Evolutionary conservation across 1,284 basidiomycete species (phyloP).

Genomic region (Tilletia walkeri): DNA sequence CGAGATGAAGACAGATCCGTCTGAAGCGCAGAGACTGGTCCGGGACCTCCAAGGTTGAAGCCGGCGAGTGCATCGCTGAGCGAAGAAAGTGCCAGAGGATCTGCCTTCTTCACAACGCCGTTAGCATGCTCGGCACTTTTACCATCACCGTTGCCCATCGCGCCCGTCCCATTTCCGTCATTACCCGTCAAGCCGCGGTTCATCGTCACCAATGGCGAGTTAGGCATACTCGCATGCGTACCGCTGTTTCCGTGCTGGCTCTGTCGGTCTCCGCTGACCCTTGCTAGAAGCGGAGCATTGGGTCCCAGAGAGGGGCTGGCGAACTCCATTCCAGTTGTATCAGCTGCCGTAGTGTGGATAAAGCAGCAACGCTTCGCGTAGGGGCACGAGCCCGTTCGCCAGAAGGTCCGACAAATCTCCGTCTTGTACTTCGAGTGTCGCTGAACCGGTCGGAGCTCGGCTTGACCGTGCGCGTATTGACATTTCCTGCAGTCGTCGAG

Average conservation of each 20-base stretch:
- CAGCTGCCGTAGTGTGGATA: constrained; percentile 18
- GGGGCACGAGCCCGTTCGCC: constrained; percentile 83
- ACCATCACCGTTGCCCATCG: not conserved
- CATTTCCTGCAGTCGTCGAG: constrained; percentile 25
- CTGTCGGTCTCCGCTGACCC: constrained; percentile 12
- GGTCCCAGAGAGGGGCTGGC: not conserved
- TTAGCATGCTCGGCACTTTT: not conserved
- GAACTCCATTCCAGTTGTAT: not conserved
- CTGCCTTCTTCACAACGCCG: not conserved
- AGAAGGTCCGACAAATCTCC: constrained; percentile 85
- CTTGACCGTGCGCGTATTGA: constrained; percentile 70
- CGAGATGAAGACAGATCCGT: not conserved
- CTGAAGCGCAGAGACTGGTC: not conserved
- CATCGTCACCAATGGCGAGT: constrained; percentile 12
- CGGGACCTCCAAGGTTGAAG: constrained; percentile 3
- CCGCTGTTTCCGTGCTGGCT: constrained; percentile 4
- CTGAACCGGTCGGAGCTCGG: constrained; percentile 74
- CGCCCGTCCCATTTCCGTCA: not conserved
- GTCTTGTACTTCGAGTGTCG: constrained; percentile 92
- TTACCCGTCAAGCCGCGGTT: not conserved
- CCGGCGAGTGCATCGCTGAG: constrained; percentile 12
- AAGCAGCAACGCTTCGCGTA: constrained; percentile 69
- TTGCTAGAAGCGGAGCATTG: constrained; percentile 8
- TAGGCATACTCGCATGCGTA: not conserved
- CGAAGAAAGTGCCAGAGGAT: constrained; percentile 9